phyloP scores from a whole-genome alignment of 345 rosid genomes.

The Salix dunnii region DNA sequence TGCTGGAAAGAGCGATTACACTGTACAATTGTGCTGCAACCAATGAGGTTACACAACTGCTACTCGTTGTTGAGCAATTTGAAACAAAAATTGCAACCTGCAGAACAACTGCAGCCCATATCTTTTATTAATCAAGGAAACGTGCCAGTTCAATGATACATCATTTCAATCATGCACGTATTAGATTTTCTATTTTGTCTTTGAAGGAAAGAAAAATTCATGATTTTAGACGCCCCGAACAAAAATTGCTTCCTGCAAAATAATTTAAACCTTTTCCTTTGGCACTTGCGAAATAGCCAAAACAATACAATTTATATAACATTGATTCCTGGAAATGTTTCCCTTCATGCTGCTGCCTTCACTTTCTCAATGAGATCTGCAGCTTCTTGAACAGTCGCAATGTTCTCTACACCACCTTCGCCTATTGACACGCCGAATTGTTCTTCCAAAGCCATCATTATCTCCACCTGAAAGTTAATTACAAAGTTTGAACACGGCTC shows the following conservation, averaged over 20 bases:
- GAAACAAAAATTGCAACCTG: neutral
- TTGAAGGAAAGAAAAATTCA: neutral
- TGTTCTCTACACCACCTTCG: conserved; percentile 58
- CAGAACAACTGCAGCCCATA: neutral
- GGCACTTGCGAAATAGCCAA: neutral
- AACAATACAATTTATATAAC: neutral
- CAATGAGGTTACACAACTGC: no score
- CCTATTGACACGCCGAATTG: conserved; percentile 56
- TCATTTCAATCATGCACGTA: no score
- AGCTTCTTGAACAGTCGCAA: conserved; percentile 56
- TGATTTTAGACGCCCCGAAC: neutral
- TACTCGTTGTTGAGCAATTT: no score
- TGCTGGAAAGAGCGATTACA: no score
- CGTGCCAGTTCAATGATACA: no score
- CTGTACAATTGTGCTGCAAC: no score
- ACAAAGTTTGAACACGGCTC: neutral
- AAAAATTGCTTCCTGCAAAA: conserved; percentile 1
- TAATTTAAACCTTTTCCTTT: neutral
- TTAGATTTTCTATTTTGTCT: neutral
- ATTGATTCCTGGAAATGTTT: neutral
- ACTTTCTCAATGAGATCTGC: conserved; percentile 61
- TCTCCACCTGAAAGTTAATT: conserved; percentile 40
- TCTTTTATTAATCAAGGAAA: neutral
- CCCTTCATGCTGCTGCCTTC: conserved; percentile 29
- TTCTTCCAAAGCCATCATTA: conserved; percentile 72